A percentile compares a stretch with the other conserved stretches of the same genome.
These are phyloP conservation scores for Diplocarpon rosae DNA, from an alignment of 2,329 filamentous ascomycete species.

Conservation along the genomic window DNA sequence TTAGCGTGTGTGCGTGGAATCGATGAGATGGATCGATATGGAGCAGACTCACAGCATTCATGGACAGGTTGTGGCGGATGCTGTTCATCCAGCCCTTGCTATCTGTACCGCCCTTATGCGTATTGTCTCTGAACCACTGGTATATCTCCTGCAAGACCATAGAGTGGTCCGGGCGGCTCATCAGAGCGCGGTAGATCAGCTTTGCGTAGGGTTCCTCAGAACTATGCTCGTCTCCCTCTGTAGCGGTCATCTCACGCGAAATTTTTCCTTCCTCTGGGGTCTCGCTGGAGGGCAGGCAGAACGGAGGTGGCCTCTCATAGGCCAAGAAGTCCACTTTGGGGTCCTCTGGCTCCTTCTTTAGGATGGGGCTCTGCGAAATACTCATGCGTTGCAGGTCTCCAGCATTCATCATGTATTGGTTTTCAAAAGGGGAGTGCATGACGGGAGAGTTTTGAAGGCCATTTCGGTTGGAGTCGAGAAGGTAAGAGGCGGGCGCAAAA, in stretches of 20 bases:
- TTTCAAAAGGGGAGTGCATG: slow-evolving; percentile 1
- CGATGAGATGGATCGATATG: slow-evolving; percentile 26
- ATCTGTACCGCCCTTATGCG: slow-evolving; percentile 54
- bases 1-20: slow-evolving; percentile 1
- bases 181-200: slow-evolving; percentile 67
- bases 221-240: slow-evolving; percentile 23
- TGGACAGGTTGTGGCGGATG: slow-evolving; percentile 89
- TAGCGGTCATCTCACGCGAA: slow-evolving; percentile 20
- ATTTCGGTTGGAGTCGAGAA: slow-evolving; percentile 9
- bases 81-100: slow-evolving; percentile 86
- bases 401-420: slow-evolving; percentile 8
- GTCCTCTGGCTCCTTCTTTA: slow-evolving; percentile 13
- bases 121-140: slow-evolving; percentile 77
- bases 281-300: slow-evolving; percentile 14
- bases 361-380: slow-evolving; percentile 16
- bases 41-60: slow-evolving; percentile 66
- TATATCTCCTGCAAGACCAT: slow-evolving; percentile 85
- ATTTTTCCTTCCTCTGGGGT: slow-evolving; percentile 23
- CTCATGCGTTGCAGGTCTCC: slow-evolving; percentile 12
- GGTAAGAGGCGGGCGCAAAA: slow-evolving; percentile 12
- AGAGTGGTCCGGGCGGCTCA: slow-evolving; percentile 51
- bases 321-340: background rate
- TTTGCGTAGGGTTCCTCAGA: slow-evolving; percentile 64
- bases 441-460: background rate
- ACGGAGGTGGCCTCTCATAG: slow-evolving; percentile 7